Evolutionary conservation across 2,329 filamentous ascomycete genomes (phyloP), one percentile per base, ranked within the genome.

Genomic region (Colletotrichum sp.): DNA sequence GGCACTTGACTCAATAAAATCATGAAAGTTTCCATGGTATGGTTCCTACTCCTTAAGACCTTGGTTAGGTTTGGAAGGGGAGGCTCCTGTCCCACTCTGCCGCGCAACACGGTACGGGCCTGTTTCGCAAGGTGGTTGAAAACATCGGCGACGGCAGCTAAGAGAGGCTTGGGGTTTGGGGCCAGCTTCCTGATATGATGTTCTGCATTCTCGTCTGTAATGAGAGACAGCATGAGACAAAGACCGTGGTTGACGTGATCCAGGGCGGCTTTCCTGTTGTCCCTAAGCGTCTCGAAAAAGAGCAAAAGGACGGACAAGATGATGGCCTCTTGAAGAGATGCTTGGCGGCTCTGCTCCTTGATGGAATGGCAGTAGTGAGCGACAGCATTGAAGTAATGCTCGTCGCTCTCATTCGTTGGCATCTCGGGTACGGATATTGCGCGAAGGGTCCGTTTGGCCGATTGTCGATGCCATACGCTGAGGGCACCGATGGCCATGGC

Each of bases 181-280:
- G 76, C 78, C 2, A 81, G 58, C 3, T 70, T 67, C 24, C 63
- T 62, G 1, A 79, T 36, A 8, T 73, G 64, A 5, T 64, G 54
- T 6, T 75, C 58, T 4, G 61, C 29, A 8, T 79, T 70, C 6
- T 66, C 62, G 12, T 82, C 81, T 0, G 79, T 79, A n/a, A 83
- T 12, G 8, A 84, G 61, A 1, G 78, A 72, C 18, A 84, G 76
- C 1, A 84, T 57, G 6, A 84, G 76, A 11, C 83, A 78, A 12
- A 84, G 70, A 0, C 80, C 82, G 57, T 84, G 82, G 21, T 83
- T 83, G 6, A 84, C 75, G 61, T 84, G 82, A n/a, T 80, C 78
- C 18, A 83, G 62, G 0, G 81, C 82, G 9, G 80, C 80, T 38
- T 79, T 81, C 11, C 73, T 76, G 16, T 81, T 79, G 2, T 80